phyloP scores from a whole-genome alignment of 768 basidiomycete species.

The Macrolepiota fuliginosa region DNA sequence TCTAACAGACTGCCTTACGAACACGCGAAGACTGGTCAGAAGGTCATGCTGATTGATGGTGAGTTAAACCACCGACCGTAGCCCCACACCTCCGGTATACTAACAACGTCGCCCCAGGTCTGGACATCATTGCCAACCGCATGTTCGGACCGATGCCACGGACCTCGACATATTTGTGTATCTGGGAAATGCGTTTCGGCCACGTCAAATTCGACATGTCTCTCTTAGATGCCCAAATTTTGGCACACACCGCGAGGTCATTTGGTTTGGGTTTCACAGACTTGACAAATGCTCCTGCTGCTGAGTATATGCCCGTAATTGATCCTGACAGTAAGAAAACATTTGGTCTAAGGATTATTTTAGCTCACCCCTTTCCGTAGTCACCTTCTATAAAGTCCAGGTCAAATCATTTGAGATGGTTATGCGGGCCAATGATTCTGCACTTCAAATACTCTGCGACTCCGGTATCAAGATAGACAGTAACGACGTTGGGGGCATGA shows the following conservation, averaged over 20 bases:
- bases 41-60: constrained; percentile 53
- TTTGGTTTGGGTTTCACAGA: constrained; percentile 77
- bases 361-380: constrained; percentile 34
- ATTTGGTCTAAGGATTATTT: constrained; percentile 9
- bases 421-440: constrained; percentile 52
- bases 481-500: constrained; percentile 73
- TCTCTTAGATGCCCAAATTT: constrained; percentile 46
- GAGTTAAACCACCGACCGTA: constrained; percentile 2
- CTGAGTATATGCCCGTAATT: constrained; percentile 53
- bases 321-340: constrained; percentile 76
- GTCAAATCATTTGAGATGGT: constrained; percentile 53
- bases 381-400: constrained; percentile 79
- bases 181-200: constrained; percentile 88
- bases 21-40: constrained; percentile 5
- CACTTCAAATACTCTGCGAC: constrained; percentile 52
- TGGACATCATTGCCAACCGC: constrained; percentile 80
- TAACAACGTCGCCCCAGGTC: constrained; percentile 39
- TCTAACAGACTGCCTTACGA: constrained; percentile 23
- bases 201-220: constrained; percentile 54
- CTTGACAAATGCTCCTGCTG: constrained; percentile 75
- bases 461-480: constrained; percentile 62
- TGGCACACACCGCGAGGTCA: constrained; percentile 51
- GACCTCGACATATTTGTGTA: constrained; percentile 83
- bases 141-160: constrained; percentile 88
- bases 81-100: neutral